These are phyloP conservation scores for Xanthoparmelia taractica DNA, from an alignment of 495 filamentous ascomycete genomes.

Conservation along the genomic window DNA sequence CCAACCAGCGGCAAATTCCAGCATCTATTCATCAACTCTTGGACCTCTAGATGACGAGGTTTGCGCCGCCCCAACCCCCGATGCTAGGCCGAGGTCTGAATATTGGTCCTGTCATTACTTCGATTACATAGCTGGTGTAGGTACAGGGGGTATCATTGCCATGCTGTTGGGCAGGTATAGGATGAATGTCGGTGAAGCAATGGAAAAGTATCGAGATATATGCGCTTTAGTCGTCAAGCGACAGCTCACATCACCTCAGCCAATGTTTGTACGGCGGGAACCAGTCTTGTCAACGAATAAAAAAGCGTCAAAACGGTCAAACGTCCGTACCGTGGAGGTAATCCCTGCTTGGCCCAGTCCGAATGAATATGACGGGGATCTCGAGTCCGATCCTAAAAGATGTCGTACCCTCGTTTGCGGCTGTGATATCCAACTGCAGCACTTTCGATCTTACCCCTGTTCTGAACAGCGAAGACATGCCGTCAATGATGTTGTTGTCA, in stretches of 20 bases:
- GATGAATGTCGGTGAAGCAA: neutral
- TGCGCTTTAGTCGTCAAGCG: neutral
- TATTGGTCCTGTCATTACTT: neutral
- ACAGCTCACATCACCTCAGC: neutral
- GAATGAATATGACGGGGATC: neutral
- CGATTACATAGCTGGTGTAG: neutral
- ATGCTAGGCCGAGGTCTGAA: neutral
- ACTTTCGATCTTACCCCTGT: neutral
- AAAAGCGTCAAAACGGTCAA: neutral
- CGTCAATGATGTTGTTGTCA: neutral
- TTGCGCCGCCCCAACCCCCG: neutral
- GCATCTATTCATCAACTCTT: neutral
- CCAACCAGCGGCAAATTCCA: neutral
- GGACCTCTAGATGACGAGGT: neutral
- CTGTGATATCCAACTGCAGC: neutral
- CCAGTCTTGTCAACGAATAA: neutral
- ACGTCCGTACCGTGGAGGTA: neutral
- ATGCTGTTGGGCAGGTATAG: neutral
- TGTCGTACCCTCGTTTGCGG: neutral
- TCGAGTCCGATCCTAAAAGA: neutral
- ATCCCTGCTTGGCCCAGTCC: neutral
- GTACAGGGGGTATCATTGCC: neutral
- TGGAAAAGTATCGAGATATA: neutral
- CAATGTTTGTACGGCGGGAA: neutral
- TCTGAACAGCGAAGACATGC: neutral